Base-by-base conservation (phyloP, 306 rosid species). In the Inga laurina region DNA sequence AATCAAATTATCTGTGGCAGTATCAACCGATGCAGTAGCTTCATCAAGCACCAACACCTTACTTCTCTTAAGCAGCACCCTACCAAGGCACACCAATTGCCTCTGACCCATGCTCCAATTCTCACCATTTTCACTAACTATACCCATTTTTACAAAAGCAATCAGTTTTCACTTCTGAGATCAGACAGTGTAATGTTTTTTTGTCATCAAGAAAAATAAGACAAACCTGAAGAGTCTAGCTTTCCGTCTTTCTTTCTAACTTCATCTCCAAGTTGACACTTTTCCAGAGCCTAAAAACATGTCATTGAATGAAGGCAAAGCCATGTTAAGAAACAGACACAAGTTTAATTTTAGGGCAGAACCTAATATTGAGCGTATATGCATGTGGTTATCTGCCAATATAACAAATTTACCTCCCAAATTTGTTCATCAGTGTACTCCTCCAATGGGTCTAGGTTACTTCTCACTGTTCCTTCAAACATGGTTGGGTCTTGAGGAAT, bases 91-190 rank as follows among this genome's bases (percentile, higher is more conserved):
- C 19, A 95, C 97, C 79, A 93, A 84, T 67, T 95, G 97, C 88
- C 97, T 93, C 91, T 93, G 97, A 69, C 97, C 98, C 97, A 95
- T 90, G 80, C 98, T 93, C 98, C 98, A 95, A 62, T 95, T 95
- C 82, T 95, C 97, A 84, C 97, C 90, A 71, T 87, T 82, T 66
- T 87, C 86, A 62, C 44, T 72, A 19, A 84, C 90, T 87, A 2
- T 19, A 81, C 54, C 51, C 64, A 57, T 66, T 30, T 73, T 73
- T 21, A 80, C 45, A 78, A 15, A 27, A 51, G 56, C 13, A 67
- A 35, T 67, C 18, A 67, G 4, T 8, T 67, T 16, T 5, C n/a
- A 65, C 2, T 65, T 32, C 3, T 62, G 15, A 1, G 66, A 59
- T 30, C 3, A 30, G 39, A 1, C 30, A 61, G 9, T 16, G 21